Evolutionary conservation across 257 asterid genomes (phyloP).

Genomic region (Leonotis leonurus): DNA sequence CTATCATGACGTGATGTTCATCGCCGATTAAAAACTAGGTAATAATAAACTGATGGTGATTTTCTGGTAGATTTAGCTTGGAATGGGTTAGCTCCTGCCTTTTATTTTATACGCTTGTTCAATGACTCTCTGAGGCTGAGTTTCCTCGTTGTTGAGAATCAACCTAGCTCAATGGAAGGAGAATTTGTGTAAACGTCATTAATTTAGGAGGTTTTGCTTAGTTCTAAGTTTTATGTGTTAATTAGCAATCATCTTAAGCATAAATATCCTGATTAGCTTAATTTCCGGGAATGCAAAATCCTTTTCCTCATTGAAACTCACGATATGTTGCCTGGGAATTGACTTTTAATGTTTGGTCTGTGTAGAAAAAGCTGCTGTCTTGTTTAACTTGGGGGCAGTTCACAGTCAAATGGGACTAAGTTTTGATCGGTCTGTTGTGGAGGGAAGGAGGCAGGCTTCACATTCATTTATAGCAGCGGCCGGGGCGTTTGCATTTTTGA

Average conservation of each 20-base stretch:
- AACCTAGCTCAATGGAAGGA: background rate
- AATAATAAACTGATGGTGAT: background rate
- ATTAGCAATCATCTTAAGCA: background rate
- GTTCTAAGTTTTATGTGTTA: background rate
- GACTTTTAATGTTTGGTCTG: constrained; percentile 1
- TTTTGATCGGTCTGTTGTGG: constrained; percentile 74
- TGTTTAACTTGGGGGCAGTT: constrained; percentile 92
- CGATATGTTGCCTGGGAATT: background rate
- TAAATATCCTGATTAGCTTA: background rate
- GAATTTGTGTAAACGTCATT: background rate
- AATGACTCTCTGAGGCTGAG: background rate
- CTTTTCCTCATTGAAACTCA: background rate
- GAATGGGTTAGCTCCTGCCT: background rate
- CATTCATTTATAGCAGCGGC: constrained; percentile 93
- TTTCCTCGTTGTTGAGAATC: background rate
- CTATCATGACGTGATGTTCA: background rate
- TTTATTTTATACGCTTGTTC: background rate
- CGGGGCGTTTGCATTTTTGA: constrained; percentile 80
- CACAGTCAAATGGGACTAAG: constrained; percentile 94
- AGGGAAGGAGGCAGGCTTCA: constrained; percentile 94
- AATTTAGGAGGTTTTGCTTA: background rate
- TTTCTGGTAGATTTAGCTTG: background rate
- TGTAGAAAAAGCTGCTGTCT: constrained; percentile 91
- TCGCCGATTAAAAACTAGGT: background rate
- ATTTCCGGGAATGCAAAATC: background rate